phyloP scores from a whole-genome alignment of 305 asterid genomes.

The Fraxinus albicans region DNA sequence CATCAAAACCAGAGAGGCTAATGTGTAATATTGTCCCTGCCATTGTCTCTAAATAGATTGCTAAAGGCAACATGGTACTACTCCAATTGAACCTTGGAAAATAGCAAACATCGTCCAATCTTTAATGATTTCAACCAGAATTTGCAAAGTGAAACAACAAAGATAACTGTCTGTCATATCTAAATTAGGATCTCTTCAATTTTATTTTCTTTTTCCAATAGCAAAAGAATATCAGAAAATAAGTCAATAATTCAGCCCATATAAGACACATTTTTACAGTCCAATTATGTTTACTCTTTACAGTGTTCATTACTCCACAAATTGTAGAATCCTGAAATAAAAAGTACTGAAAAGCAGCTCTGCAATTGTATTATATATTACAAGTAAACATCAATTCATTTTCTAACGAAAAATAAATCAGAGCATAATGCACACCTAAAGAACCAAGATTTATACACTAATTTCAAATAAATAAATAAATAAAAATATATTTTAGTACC shows the following conservation, averaged over 20 bases:
- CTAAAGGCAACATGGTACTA: background rate
- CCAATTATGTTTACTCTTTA: background rate
- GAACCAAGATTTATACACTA: background rate
- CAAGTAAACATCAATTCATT: background rate
- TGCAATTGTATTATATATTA: background rate
- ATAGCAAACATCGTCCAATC: background rate
- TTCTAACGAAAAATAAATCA: background rate
- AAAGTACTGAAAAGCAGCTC: background rate
- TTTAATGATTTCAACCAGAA: background rate
- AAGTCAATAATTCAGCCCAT: background rate
- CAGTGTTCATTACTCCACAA: background rate
- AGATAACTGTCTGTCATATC: background rate
- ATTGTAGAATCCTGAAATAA: background rate
- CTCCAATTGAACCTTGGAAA: background rate
- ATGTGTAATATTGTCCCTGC: background rate
- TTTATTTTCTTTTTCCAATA: background rate
- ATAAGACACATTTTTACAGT: background rate
- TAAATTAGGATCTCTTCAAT: background rate
- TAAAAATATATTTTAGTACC: constrained; percentile 39
- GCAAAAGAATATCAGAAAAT: background rate
- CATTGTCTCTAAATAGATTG: background rate
- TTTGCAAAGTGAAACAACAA: constrained; percentile 1
- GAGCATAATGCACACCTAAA: background rate
- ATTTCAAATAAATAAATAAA: background rate
- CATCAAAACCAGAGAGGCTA: background rate